Evolutionary conservation across 2,329 filamentous ascomycete genomes (phyloP).

Genomic region (Didymella pomorum): DNA sequence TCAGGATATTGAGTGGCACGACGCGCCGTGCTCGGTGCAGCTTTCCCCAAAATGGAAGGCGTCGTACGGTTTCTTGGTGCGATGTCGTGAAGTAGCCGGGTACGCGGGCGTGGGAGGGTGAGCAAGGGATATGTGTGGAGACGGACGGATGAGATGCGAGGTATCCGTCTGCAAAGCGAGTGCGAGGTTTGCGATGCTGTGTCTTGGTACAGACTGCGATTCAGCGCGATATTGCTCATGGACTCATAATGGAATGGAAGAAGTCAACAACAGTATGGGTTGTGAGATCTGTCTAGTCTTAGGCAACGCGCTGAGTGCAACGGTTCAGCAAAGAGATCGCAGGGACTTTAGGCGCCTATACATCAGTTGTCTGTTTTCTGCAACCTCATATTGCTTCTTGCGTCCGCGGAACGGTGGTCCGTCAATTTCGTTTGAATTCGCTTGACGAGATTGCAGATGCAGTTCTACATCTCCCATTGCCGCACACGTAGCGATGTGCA

Average conservation of each 20-base stretch:
- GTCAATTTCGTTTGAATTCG: not conserved
- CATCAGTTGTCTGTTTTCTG: not conserved
- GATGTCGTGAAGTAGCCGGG: not conserved
- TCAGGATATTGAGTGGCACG: constrained; percentile 5
- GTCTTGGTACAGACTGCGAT: not conserved
- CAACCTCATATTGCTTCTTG: not conserved
- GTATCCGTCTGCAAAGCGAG: not conserved
- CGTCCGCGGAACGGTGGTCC: not conserved
- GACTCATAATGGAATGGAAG: not conserved
- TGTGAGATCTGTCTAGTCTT: not conserved
- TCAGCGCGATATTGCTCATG: not conserved
- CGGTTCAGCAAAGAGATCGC: not conserved
- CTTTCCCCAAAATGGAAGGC: constrained; percentile 1
- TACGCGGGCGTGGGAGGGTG: not conserved
- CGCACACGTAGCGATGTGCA: not conserved
- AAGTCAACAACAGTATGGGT: not conserved
- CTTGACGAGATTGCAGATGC: not conserved
- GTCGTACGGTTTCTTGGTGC: constrained; percentile 6
- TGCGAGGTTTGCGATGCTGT: not conserved
- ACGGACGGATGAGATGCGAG: not conserved
- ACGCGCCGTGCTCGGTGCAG: constrained; percentile 13
- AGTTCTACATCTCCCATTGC: not conserved
- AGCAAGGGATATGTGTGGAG: constrained; percentile 4
- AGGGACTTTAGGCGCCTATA: not conserved
- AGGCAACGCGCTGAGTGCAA: not conserved